A percentile compares a stretch with the other conserved stretches of the same genome.
Conservation (phyloP, 257 asterid genomes). For the Solanum peruvianum region DNA sequence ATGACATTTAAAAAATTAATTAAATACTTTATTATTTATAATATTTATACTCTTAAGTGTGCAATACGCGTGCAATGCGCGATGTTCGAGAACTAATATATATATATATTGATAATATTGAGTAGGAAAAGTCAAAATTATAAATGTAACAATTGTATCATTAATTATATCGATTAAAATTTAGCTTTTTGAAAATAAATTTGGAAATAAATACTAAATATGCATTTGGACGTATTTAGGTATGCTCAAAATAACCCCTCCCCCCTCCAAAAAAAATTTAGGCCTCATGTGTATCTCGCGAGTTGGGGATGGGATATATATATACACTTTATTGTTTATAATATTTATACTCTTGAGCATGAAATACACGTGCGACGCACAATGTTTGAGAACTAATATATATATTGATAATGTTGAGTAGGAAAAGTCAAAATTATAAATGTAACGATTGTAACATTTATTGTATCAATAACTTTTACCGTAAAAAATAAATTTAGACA, state of each 20-base stretch:
- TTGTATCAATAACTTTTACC: not conserved
- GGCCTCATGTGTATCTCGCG: not conserved
- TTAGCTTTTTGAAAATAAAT: not conserved
- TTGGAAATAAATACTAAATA: not conserved
- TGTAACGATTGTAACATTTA: not conserved
- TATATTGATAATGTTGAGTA: not conserved
- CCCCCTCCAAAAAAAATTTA: not conserved
- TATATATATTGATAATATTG: not conserved
- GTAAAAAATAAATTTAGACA: not conserved
- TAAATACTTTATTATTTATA: no score
- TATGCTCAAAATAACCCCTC: not conserved
- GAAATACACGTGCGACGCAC: rapidly evolving
- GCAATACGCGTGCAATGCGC: rapidly evolving
- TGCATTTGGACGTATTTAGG: not conserved
- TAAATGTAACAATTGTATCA: not conserved
- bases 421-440: not conserved
- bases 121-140: not conserved
- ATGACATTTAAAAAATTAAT: not conserved
- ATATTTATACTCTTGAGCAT: no score
- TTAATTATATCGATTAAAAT: not conserved
- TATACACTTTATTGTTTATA: no score
- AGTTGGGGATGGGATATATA: not conserved
- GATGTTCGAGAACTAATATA: no score
- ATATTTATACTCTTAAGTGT: not conserved
- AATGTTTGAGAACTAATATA: no score